These are phyloP conservation scores for Cerrena zonata DNA, from an alignment of 1,284 basidiomycete genomes.

Conservation along the genomic window DNA sequence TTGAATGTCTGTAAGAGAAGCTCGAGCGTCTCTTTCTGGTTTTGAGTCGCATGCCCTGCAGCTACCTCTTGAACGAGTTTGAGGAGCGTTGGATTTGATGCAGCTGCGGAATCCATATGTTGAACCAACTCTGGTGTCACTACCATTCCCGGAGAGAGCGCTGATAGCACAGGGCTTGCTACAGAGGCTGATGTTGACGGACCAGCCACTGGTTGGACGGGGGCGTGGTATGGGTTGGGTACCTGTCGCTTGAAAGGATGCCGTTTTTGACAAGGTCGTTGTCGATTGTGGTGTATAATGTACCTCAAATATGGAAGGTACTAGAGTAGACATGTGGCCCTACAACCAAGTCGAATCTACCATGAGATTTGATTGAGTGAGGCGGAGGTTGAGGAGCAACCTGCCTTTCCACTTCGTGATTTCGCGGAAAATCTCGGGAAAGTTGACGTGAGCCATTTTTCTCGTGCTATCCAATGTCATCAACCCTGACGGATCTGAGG, in stretches of 20 bases:
- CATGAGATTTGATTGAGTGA: slow-evolving; percentile 57
- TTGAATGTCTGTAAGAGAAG: slow-evolving; percentile 54
- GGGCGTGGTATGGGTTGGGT: not conserved
- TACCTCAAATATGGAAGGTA: slow-evolving; percentile 63
- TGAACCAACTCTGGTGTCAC: slow-evolving; percentile 53
- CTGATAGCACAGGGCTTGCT: not conserved
- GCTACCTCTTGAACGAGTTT: slow-evolving; percentile 59
- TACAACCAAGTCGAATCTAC: slow-evolving; percentile 61
- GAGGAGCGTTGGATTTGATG: slow-evolving; percentile 56
- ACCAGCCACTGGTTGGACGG: not conserved
- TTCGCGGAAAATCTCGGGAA: slow-evolving; percentile 70
- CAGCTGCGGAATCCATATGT: slow-evolving; percentile 60
- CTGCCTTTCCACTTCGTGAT: slow-evolving; percentile 46
- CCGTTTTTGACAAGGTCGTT: slow-evolving; percentile 21
- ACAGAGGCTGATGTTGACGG: not conserved
- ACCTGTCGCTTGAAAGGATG: not conserved
- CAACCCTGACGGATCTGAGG: not conserved
- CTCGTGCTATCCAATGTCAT: slow-evolving; percentile 44
- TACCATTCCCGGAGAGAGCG: slow-evolving; percentile 12
- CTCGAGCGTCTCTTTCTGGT: slow-evolving; percentile 60
- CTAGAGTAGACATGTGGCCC: slow-evolving; percentile 66
- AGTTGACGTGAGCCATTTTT: slow-evolving; percentile 58
- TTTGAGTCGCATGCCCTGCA: slow-evolving; percentile 49
- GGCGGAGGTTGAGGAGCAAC: slow-evolving; percentile 50
- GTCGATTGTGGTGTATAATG: slow-evolving; percentile 38